Percentiles rank a stretch among this genome's conserved stretches.
Evolutionary conservation across 768 basidiomycete genomes (phyloP).

Genomic region (Russula griseocarnosa): DNA sequence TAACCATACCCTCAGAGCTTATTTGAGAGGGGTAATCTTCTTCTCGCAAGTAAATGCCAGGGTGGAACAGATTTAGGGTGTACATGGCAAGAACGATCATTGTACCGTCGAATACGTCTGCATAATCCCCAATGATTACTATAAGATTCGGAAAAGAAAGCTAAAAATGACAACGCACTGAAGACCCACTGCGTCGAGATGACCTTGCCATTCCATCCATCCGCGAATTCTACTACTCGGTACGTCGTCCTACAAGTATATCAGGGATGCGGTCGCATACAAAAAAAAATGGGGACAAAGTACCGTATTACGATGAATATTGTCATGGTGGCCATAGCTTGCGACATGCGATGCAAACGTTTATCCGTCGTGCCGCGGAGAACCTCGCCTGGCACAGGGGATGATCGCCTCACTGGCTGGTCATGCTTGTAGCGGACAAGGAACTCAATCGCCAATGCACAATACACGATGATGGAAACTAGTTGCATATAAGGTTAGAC

Average conservation of each 20-base stretch:
- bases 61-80: constrained; percentile 22
- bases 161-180: constrained; percentile 4
- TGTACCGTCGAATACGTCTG: constrained; percentile 23
- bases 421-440: constrained; percentile 9
- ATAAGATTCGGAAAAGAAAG: background rate
- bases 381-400: background rate
- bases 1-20: background rate
- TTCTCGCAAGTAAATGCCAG: constrained; percentile 7
- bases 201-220: constrained; percentile 22
- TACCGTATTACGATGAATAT: constrained; percentile 24
- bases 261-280: background rate
- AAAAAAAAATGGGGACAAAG: background rate
- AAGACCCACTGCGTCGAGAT: constrained; percentile 22
- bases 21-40: background rate
- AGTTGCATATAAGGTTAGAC: background rate
- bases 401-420: constrained; percentile 8
- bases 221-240: constrained; percentile 20
- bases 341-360: constrained; percentile 12
- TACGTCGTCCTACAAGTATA: constrained; percentile 15
- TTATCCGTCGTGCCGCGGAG: constrained; percentile 1
- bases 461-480: constrained; percentile 24
- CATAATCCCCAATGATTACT: background rate
- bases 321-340: constrained; percentile 20
- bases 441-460: constrained; percentile 19
- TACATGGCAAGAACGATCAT: constrained; percentile 24